These are phyloP conservation scores for Sporothrix brasiliensis DNA, from an alignment of 2,329 filamentous ascomycete genomes.

Conservation along the genomic window DNA sequence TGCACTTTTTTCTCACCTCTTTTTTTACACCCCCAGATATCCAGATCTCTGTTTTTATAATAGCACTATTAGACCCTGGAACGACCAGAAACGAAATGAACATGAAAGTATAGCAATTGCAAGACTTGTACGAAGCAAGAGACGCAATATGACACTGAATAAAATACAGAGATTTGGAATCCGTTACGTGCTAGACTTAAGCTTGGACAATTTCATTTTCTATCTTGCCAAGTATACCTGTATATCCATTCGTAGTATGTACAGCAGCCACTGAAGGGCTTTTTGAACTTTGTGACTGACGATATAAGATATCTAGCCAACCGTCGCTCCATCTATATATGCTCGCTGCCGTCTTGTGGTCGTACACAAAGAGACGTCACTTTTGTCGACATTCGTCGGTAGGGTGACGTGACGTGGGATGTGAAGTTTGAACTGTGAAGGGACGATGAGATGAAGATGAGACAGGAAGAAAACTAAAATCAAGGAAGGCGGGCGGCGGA, in stretches of 20 bases:
- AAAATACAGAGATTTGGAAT: too few relatives aligned
- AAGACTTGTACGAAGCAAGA: too few relatives aligned
- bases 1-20: constrained; percentile 19
- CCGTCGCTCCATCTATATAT: constrained; percentile 17
- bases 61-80: constrained; percentile 26
- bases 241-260: constrained; percentile 17
- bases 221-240: background rate
- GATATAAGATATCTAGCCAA: background rate
- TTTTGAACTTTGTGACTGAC: constrained; percentile 16
- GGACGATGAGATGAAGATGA: background rate
- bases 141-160: too few relatives aligned
- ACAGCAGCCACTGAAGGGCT: background rate
- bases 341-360: background rate
- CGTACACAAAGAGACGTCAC: background rate
- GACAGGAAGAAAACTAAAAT: background rate
- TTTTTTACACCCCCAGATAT: constrained; percentile 18
- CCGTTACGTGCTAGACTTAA: background rate
- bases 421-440: background rate
- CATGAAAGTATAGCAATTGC: constrained; percentile 9
- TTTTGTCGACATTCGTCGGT: background rate
- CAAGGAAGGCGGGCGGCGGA: background rate
- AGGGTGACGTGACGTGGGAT: background rate
- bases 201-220: background rate
- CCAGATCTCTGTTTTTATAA: constrained; percentile 25
- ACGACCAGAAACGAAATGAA: constrained; percentile 12